These are phyloP conservation scores for Candida orba DNA, from an alignment of 805 yeast genomes.

Conservation along the genomic window DNA sequence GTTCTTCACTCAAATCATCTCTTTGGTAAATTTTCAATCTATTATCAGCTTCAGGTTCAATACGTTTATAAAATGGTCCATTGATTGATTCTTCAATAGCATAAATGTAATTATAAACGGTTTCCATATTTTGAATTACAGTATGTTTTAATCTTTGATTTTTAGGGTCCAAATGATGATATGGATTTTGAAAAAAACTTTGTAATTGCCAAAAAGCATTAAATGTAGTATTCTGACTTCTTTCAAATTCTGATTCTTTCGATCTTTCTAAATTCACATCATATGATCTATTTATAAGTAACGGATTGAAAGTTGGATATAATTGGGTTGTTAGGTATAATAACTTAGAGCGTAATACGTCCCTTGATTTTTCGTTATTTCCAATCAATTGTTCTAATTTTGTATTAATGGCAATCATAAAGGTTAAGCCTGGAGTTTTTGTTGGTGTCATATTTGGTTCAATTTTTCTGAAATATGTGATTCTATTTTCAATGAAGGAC, in stretches of 20 bases:
- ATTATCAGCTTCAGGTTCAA: constrained; percentile 2
- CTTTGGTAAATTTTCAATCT: constrained; percentile 4
- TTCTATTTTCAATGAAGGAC: constrained; percentile 15
- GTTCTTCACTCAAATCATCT: constrained; percentile 5
- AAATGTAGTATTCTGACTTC: not conserved
- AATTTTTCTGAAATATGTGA: not conserved
- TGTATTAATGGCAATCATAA: constrained; percentile 12
- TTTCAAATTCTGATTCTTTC: constrained; percentile 4
- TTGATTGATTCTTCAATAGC: not conserved
- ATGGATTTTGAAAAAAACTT: constrained; percentile 14
- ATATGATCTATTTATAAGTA: constrained; percentile 12
- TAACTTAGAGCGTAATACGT: constrained; percentile 13
- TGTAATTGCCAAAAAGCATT: constrained; percentile 17
- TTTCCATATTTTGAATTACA: not conserved
- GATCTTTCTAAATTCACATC: constrained; percentile 11
- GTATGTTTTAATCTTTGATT: not conserved
- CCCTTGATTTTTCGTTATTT: constrained; percentile 16
- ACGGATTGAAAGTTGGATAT: constrained; percentile 9
- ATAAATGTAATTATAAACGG: not conserved
- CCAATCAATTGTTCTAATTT: constrained; percentile 7
- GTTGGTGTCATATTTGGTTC: constrained; percentile 2
- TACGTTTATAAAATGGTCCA: not conserved
- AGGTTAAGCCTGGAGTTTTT: constrained; percentile 11
- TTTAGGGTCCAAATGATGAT: not conserved
- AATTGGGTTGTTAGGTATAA: constrained; percentile 11